Evolutionary conservation across 805 yeast genomes (phyloP).

Genomic region (Candida corydali): DNA sequence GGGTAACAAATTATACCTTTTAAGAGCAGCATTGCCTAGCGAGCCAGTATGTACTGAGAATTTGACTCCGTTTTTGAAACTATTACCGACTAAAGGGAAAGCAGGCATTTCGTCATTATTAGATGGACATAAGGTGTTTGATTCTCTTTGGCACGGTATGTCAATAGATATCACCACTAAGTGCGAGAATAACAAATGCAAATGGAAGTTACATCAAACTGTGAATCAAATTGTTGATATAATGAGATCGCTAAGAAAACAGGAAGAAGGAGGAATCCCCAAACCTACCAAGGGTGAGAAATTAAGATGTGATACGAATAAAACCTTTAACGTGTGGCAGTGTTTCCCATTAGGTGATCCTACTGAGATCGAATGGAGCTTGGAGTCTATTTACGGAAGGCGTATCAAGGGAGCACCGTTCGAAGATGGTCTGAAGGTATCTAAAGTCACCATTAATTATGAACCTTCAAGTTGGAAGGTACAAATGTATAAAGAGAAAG

Average conservation of each 20-base stretch:
- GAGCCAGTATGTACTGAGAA: constrained; percentile 98
- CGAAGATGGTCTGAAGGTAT: constrained; percentile 41
- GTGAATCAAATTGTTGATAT: constrained; percentile 73
- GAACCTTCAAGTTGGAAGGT: constrained; percentile 10
- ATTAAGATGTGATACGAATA: constrained; percentile 69
- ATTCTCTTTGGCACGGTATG: constrained; percentile 92
- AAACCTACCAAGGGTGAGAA: constrained; percentile 68
- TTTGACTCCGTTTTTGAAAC: constrained; percentile 85
- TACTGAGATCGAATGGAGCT: constrained; percentile 43
- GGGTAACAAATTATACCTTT: constrained; percentile 44
- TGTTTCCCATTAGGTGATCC: constrained; percentile 75
- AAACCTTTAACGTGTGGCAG: constrained; percentile 54
- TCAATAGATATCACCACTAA: constrained; percentile 70
- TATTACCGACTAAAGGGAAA: constrained; percentile 88
- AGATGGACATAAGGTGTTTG: constrained; percentile 88
- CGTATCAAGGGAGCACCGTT: constrained; percentile 60
- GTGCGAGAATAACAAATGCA: constrained; percentile 44
- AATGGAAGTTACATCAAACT: constrained; percentile 55
- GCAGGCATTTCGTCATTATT: constrained; percentile 81
- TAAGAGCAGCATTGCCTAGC: constrained; percentile 86
- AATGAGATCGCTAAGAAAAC: constrained; percentile 60
- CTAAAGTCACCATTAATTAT: constrained; percentile 35
- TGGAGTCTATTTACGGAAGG: constrained; percentile 69
- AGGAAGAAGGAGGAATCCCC: constrained; percentile 64
- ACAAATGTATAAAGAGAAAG: constrained; percentile 4